A percentile compares a stretch with the other conserved stretches of the same genome.
Conservation (phyloP, 805 yeast genomes). For the Myxozyma neglecta region DNA sequence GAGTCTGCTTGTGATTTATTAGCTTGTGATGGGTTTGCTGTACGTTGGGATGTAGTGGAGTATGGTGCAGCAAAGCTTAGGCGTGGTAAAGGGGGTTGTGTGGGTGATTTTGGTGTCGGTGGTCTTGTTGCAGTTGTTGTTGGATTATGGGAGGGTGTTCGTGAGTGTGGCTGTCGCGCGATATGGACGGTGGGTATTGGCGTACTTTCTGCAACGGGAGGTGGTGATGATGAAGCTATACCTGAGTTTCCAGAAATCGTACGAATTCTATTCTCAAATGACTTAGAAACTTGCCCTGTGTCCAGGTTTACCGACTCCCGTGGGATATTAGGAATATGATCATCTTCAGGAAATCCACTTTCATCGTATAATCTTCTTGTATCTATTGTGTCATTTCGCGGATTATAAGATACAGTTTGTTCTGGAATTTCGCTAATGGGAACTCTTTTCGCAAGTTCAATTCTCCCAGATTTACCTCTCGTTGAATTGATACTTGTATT, state of each 20-base stretch:
- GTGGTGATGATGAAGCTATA: neutral
- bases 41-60: too few species aligned
- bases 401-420: neutral
- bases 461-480: neutral
- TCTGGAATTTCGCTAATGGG: neutral
- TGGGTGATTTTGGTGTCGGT: neutral
- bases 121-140: neutral
- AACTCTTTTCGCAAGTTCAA: neutral
- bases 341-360: neutral
- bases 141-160: neutral
- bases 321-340: neutral
- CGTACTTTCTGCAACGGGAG: neutral
- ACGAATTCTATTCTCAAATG: neutral
- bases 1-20: neutral
- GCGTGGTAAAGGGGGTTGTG: slow-evolving; percentile 13
- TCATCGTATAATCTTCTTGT: neutral
- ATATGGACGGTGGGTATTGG: neutral
- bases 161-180: neutral
- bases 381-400: too few species aligned
- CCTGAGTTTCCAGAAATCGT: neutral
- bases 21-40: neutral
- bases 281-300: neutral
- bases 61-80: slow-evolving; percentile 13
- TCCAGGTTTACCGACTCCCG: too few species aligned
- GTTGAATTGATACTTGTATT: neutral